phyloP scores from a whole-genome alignment of 2,329 filamentous ascomycete genomes.

The Talaromyces sp. region DNA sequence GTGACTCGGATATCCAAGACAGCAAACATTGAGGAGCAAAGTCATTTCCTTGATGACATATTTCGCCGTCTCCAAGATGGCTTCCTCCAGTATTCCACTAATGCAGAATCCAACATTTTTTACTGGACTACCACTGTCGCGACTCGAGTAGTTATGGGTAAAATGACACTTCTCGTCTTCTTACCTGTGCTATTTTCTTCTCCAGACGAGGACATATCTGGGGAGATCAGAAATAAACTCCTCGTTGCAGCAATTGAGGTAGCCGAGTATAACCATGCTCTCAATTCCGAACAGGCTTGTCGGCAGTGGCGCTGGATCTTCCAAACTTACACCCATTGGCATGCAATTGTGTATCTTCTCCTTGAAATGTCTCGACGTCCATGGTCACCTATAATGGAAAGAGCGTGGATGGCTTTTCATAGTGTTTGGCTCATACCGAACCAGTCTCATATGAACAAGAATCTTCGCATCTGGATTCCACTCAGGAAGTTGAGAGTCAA shows the following conservation, averaged over 20 bases:
- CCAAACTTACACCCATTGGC: slow-evolving; percentile 63
- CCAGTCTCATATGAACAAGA: slow-evolving; percentile 33
- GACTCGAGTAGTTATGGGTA: slow-evolving; percentile 42
- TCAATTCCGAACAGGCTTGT: slow-evolving; percentile 55
- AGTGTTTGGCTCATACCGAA: slow-evolving; percentile 44
- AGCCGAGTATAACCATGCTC: slow-evolving; percentile 54
- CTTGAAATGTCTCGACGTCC: slow-evolving; percentile 53
- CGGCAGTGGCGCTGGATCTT: slow-evolving; percentile 62
- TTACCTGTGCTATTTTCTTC: slow-evolving; percentile 53
- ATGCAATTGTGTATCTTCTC: slow-evolving; percentile 60
- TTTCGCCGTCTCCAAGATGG: slow-evolving; percentile 47
- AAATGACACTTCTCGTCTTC: slow-evolving; percentile 54
- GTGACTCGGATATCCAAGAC: slow-evolving; percentile 33
- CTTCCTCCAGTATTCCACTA: slow-evolving; percentile 47
- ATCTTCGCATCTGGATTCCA: slow-evolving; percentile 39
- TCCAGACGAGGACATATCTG: slow-evolving; percentile 35
- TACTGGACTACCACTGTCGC: slow-evolving; percentile 56
- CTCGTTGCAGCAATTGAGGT: slow-evolving; percentile 45
- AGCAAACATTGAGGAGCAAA: slow-evolving; percentile 46
- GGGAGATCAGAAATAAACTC: slow-evolving; percentile 40
- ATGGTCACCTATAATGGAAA: slow-evolving; percentile 52
- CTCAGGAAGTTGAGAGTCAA: slow-evolving; percentile 36
- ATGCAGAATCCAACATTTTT: slow-evolving; percentile 44
- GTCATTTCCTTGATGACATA: slow-evolving; percentile 50
- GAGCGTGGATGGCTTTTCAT: slow-evolving; percentile 54